A percentile compares a stretch with the other conserved stretches of the same genome.
Evolutionary conservation across 179 eudicot genomes (phyloP).

Genomic region (Beta lomatogona): DNA sequence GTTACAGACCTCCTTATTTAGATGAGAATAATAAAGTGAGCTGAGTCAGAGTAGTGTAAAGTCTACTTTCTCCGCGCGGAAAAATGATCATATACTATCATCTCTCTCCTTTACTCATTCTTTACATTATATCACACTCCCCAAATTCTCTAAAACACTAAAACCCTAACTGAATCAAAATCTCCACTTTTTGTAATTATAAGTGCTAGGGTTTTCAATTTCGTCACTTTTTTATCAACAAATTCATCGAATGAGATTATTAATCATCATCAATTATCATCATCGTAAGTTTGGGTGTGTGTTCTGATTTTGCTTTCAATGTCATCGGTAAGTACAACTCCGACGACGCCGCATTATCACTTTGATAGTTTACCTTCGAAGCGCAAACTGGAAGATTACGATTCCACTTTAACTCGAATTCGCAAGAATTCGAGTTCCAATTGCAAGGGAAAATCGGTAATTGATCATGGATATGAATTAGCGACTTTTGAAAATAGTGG

Average conservation of each 20-base stretch:
- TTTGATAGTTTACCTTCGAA: conserved; percentile 37
- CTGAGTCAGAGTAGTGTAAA: background rate
- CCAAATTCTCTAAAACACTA: background rate
- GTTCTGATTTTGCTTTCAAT: conserved; percentile 10
- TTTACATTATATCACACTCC: background rate
- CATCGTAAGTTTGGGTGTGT: background rate
- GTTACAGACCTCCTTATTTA: no score
- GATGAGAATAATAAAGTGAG: background rate
- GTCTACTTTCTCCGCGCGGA: background rate
- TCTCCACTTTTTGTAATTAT: background rate
- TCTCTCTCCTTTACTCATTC: background rate
- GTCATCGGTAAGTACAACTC: conserved; percentile 18
- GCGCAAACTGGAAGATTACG: conserved; percentile 56
- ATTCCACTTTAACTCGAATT: conserved; percentile 14
- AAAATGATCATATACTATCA: conserved; percentile 3
- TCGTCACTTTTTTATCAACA: no score
- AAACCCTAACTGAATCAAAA: conserved; percentile 25
- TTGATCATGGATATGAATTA: background rate
- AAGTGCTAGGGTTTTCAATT: background rate
- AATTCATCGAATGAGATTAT: background rate
- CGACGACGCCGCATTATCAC: background rate
- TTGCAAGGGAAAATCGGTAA: conserved; percentile 20
- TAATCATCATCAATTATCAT: background rate
- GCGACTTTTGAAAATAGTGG: background rate
- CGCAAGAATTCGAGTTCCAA: conserved; percentile 24